These are phyloP conservation scores for Yamadazyma akitaensis DNA, from an alignment of 805 yeast species.

Conservation along the genomic window DNA sequence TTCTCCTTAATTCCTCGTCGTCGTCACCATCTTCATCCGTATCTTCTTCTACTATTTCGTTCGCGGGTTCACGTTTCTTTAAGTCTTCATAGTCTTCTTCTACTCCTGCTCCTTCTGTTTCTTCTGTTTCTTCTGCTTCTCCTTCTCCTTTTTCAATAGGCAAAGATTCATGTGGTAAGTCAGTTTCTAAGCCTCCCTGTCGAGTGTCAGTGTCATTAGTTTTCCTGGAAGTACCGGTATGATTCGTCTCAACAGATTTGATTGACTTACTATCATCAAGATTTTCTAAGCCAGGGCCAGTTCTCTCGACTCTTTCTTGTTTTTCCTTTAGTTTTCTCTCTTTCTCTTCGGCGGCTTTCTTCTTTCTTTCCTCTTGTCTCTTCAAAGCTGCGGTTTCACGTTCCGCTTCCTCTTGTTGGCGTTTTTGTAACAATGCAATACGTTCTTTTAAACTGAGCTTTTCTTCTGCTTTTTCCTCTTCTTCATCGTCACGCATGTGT, in stretches of 20 bases:
- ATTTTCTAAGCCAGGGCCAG: slow-evolving; percentile 10
- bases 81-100: slow-evolving; percentile 34
- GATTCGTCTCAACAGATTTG: slow-evolving; percentile 1
- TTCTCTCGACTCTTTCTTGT: slow-evolving; percentile 16
- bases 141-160: slow-evolving; percentile 1
- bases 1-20: slow-evolving; percentile 71
- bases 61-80: too few relatives aligned
- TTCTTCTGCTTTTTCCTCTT: slow-evolving; percentile 49
- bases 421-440: slow-evolving; percentile 76
- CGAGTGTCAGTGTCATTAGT: not conserved
- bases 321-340: slow-evolving; percentile 14
- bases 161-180: not conserved
- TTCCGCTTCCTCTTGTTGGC: slow-evolving; percentile 77
- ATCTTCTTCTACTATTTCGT: slow-evolving; percentile 24
- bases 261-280: slow-evolving; percentile 5
- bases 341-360: slow-evolving; percentile 32
- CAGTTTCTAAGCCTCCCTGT: not conserved
- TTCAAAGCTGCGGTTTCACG: slow-evolving; percentile 58
- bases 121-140: slow-evolving; percentile 13
- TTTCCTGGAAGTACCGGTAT: slow-evolving; percentile 9
- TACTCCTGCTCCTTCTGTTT: slow-evolving; percentile 2
- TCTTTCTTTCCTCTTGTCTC: slow-evolving; percentile 51
- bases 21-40: slow-evolving; percentile 61
- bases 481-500: slow-evolving; percentile 19
- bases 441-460: slow-evolving; percentile 82